Conservation (phyloP, 768 basidiomycete species). For the Auricularia cornea region DNA sequence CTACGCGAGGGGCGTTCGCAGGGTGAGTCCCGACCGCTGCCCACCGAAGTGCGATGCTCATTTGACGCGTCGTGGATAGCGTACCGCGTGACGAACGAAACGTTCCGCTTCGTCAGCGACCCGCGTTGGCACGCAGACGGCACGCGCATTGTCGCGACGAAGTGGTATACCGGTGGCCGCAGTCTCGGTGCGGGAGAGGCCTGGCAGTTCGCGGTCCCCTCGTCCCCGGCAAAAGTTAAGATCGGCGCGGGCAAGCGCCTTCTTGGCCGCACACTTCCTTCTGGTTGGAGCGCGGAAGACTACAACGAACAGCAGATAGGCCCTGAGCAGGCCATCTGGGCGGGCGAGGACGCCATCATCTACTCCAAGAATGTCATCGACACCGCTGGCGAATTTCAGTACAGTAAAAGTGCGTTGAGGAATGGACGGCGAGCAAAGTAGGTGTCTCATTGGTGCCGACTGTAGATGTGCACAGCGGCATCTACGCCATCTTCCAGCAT, state of each 20-base stretch:
- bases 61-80: slow-evolving; percentile 19
- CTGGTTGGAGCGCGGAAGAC: slow-evolving; percentile 49
- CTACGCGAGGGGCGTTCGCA: slow-evolving; percentile 47
- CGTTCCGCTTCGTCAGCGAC: slow-evolving; percentile 62
- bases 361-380: slow-evolving; percentile 60
- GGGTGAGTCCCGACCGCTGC: slow-evolving; percentile 26
- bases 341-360: slow-evolving; percentile 46
- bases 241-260: slow-evolving; percentile 45
- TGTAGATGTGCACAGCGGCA: slow-evolving; percentile 64
- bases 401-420: slow-evolving; percentile 50
- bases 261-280: slow-evolving; percentile 47
- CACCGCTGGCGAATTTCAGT: slow-evolving; percentile 35
- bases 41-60: background rate
- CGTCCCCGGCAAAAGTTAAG: background rate
- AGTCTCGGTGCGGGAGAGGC: slow-evolving; percentile 66
- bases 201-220: slow-evolving; percentile 55
- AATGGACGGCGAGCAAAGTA: background rate
- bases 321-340: slow-evolving; percentile 63
- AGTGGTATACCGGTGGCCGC: slow-evolving; percentile 62
- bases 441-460: background rate
- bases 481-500: slow-evolving; percentile 60
- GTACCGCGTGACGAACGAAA: slow-evolving; percentile 58
- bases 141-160: slow-evolving; percentile 56
- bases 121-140: slow-evolving; percentile 65
- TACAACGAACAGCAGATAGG: slow-evolving; percentile 68